Base-by-base conservation (phyloP, 2,329 filamentous ascomycete species). In the Cadophora sp. region DNA sequence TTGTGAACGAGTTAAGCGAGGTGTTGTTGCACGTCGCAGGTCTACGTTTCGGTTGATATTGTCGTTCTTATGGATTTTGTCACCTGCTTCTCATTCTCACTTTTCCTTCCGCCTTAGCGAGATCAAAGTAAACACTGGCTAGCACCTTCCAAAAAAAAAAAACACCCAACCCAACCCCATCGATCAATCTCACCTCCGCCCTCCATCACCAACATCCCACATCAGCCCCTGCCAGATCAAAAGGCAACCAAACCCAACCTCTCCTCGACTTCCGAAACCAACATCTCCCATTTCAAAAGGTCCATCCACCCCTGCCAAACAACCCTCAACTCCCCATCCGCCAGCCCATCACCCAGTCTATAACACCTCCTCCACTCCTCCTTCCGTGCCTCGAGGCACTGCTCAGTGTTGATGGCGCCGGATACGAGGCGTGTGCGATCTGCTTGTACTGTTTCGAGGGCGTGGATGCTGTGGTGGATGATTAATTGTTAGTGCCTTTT, bases 181-280 rank as follows among this genome's bases (percentile, higher is more conserved):
- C n/a, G n/a, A n/a, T n/a, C n/a, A n/a, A n/a, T n/a, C n/a, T n/a
- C n/a, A n/a, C n/a, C n/a, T n/a, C n/a, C n/a, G n/a, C n/a, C 18
- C 7, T 36, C 18, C 18, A 39, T 33, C 20, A 24, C 13, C 33
- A 41, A 36, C 11, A 2, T 45, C 18, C 41, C 36, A 4, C 11
- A 7, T 13, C 2, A 48, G 9, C 4, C 20, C 20, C 11, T 13
- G 1, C 22, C 27, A 62, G 7, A 53, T 53, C 43, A 60, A 48
- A 58, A 9, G 4, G 55, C 55, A 41, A 58, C 24, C 58, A 60
- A 33, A 13, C 58, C 58, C 22, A 24, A 43, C 58, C 58, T n/a
- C 24, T 60, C 58, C 41, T 50, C 41, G 1, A 60, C 58, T 18
- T 36, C 41, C 41, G 24, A 47, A 47, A 47, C 43, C 41, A 47